Base-by-base conservation (phyloP, 106 monocot species). In the Vanilla planifolia region DNA sequence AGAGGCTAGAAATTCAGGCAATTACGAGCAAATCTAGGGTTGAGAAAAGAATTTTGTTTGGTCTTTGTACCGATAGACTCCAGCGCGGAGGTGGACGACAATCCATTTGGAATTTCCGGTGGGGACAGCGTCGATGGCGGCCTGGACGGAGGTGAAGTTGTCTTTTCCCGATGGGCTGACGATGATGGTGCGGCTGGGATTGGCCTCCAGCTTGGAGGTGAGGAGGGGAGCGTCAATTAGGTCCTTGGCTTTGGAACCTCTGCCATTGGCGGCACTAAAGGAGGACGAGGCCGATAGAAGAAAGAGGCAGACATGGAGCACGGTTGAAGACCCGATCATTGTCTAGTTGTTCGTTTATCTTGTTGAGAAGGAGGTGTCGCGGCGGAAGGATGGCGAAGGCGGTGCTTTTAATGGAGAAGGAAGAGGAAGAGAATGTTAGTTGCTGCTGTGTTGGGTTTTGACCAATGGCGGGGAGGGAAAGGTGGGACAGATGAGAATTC, bases 111-210 rank as follows among this genome's bases (percentile, higher is more conserved):
- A 76, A 46, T 94, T 94, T 3, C 83, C 78, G 4, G 78, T 73
- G 6, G 94, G 89, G 43, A 94, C 89, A 0, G 75, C 48, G 43
- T 94, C 72, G 32, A 94, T 86, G 20, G 85, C 94, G 15, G 71
- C 59, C 65, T 94, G 94, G 2, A 94, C 63, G 19, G 85, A 77
- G 19, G 61, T 77, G 73, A 83, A 72, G 51, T 85, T 67, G 15
- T 68, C 68, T 8, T 59, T 68, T 50, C 50, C 50, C 7, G 50
- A 50, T 0, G 45, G 57, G 22, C 68, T 59, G 14, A 68, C 68
- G 5, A 68, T 25, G 43, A 68, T 44, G 33, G 59, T 68, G 17
- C 59, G 58, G 46, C 53, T 59, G 6, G 68, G 58, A 23, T 46
- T 68, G 9, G 59, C 47, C 14, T 4, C 8, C 10, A 68, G 27